Percentiles rank a stretch among this genome's conserved stretches.
Evolutionary conservation across 768 basidiomycete species (phyloP).

Genomic region (Boletus tomentosulus): DNA sequence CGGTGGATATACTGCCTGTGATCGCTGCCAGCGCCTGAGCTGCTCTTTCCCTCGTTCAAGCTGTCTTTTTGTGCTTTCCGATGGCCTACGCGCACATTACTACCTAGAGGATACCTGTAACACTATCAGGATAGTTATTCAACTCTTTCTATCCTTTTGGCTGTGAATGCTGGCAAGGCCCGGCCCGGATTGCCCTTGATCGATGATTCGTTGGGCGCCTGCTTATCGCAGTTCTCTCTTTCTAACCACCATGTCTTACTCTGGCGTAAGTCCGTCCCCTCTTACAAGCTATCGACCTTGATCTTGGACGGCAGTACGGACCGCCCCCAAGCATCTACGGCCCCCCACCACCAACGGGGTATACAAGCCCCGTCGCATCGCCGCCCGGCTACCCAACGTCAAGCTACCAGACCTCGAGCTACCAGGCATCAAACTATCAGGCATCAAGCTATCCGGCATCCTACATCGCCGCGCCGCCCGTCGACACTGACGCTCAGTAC

Average conservation of each 20-base stretch:
- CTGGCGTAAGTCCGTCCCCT: constrained; percentile 8
- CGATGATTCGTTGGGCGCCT: background rate
- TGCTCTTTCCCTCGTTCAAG: background rate
- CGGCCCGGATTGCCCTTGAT: background rate
- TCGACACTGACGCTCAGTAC: constrained; percentile 72
- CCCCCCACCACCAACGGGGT: background rate
- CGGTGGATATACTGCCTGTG: constrained; percentile 31
- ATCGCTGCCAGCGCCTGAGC: constrained; percentile 33
- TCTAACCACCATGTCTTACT: constrained; percentile 16
- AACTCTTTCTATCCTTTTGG: background rate
- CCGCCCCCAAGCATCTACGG: constrained; percentile 11
- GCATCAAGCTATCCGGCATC: background rate
- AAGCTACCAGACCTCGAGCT: background rate
- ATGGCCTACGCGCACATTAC: constrained; percentile 4
- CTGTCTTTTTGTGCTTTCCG: background rate
- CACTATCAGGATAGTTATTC: constrained; percentile 28
- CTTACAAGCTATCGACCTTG: background rate
- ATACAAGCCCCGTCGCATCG: background rate
- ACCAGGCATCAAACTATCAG: background rate
- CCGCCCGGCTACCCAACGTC: constrained; percentile 16
- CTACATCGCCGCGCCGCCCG: constrained; percentile 29
- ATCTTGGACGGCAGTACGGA: background rate
- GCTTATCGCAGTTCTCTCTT: constrained; percentile 8
- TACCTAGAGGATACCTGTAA: constrained; percentile 34
- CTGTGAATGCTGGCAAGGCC: background rate